Conservation (phyloP, 495 filamentous ascomycete genomes). For the Penicillium canescens region DNA sequence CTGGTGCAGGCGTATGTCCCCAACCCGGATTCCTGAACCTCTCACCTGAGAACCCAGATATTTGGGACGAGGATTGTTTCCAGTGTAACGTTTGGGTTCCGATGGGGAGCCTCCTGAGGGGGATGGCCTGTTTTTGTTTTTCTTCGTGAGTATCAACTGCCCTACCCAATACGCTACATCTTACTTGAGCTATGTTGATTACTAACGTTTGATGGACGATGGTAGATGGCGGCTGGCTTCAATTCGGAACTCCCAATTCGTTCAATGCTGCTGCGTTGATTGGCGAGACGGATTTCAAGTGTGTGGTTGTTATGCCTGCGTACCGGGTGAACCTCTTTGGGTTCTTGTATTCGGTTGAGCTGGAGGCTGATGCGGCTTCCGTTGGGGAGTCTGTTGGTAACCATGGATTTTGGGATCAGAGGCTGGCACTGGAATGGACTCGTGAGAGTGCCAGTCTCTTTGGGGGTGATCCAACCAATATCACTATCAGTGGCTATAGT, state of each 20-base stretch:
- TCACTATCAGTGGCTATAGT: constrained; percentile 67
- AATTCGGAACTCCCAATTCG: constrained; percentile 52
- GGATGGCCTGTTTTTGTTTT: constrained; percentile 49
- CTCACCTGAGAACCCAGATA: constrained; percentile 15
- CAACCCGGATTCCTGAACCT: constrained; percentile 33
- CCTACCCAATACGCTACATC: background rate
- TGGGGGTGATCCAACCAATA: constrained; percentile 61
- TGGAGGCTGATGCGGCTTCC: constrained; percentile 54
- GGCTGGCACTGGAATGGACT: constrained; percentile 64
- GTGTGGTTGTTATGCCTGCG: constrained; percentile 64
- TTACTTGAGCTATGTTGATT: background rate
- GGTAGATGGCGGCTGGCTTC: constrained; percentile 58
- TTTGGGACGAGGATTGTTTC: constrained; percentile 45
- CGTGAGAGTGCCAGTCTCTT: constrained; percentile 59
- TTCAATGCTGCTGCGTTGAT: constrained; percentile 51
- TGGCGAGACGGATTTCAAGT: constrained; percentile 44
- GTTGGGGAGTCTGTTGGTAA: constrained; percentile 50
- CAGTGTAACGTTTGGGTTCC: constrained; percentile 47
- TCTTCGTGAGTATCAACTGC: constrained; percentile 34
- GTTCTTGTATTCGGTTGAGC: constrained; percentile 57
- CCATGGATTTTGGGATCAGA: constrained; percentile 69
- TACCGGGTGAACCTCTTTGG: constrained; percentile 70
- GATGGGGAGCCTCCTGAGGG: constrained; percentile 30
- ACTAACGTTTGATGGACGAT: background rate
- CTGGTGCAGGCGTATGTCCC: constrained; percentile 34